A percentile compares a stretch with the other conserved stretches of the same genome.
Conservation (phyloP, 169 alveolate species). For the Plasmodium gonderi region DNA sequence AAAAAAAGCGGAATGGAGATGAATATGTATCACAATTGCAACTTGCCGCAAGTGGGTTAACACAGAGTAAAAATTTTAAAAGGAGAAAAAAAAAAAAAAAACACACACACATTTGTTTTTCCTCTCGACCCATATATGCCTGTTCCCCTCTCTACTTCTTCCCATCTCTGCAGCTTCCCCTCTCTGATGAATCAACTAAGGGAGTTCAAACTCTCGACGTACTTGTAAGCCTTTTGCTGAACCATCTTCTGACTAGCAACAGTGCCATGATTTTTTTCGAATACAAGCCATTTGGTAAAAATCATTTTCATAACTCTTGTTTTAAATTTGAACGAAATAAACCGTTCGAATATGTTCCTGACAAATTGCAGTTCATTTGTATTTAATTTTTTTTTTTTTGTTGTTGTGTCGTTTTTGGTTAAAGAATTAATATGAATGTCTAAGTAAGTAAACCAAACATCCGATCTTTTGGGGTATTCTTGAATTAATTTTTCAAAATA, state of each 20-base stretch:
- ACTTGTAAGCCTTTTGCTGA: conserved; percentile 85
- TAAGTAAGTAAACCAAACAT: conserved; percentile 88
- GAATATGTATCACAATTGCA: no score
- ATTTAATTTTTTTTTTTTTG: conserved; percentile 75
- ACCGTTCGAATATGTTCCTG: conserved; percentile 67
- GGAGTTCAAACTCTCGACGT: conserved; percentile 81
- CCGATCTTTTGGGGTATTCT: conserved; percentile 89
- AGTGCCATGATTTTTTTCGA: conserved; percentile 86
- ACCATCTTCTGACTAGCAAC: conserved; percentile 82
- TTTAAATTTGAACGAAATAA: conserved; percentile 34
- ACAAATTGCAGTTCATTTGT: conserved; percentile 74
- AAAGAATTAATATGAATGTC: conserved; percentile 83
- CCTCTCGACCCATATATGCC: neutral
- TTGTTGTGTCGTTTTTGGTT: conserved; percentile 29
- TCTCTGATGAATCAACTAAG: neutral
- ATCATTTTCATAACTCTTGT: conserved; percentile 74
- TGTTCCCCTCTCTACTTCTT: neutral
- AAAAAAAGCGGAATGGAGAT: neutral
- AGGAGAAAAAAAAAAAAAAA: neutral
- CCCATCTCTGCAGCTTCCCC: no score
- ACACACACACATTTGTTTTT: neutral
- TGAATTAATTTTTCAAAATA: conserved; percentile 87
- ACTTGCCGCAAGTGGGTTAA: neutral
- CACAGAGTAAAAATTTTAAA: neutral
- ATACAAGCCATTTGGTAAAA: conserved; percentile 85